These are phyloP conservation scores for Lachancea meyersii DNA, from an alignment of 805 yeast species.

Conservation along the genomic window DNA sequence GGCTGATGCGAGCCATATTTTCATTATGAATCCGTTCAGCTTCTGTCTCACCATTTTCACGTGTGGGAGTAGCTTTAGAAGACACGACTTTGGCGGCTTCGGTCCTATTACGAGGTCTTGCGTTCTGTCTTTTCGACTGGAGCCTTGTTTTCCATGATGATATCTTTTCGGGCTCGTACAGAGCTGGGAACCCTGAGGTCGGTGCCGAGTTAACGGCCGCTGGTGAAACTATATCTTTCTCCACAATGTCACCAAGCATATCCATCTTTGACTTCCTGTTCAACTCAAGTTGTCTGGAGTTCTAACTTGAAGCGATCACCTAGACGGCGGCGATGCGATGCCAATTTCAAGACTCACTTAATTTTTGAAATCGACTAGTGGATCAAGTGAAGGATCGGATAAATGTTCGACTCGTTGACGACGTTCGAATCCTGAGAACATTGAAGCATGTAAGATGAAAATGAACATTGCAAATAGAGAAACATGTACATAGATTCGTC, in stretches of 20 bases:
- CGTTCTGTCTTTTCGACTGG: conserved; percentile 29
- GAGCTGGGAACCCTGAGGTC: conserved; percentile 29
- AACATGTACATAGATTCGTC: too few species aligned
- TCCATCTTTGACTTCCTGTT: conserved; percentile 43
- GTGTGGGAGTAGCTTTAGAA: not conserved
- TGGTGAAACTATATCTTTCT: conserved; percentile 42
- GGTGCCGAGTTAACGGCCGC: conserved; percentile 7
- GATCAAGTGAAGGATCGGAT: not conserved
- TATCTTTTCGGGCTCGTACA: conserved; percentile 34
- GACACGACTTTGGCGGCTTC: not conserved
- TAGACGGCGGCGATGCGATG: too few species aligned
- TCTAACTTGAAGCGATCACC: too few species aligned
- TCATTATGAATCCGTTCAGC: conserved; percentile 73
- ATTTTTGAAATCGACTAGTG: too few species aligned
- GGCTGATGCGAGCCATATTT: conserved; percentile 53
- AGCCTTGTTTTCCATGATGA: conserved; percentile 47
- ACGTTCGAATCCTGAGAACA: too few species aligned
- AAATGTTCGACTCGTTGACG: too few species aligned
- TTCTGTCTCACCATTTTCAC: conserved; percentile 39
- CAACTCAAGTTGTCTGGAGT: too few species aligned
- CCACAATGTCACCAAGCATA: conserved; percentile 66
- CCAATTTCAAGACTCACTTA: too few species aligned
- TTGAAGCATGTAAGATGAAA: too few species aligned
- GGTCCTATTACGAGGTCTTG: not conserved
- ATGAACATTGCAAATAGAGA: too few species aligned